These are phyloP conservation scores for Sphagnurus paluster DNA, from an alignment of 1,284 basidiomycete genomes.

Conservation along the genomic window DNA sequence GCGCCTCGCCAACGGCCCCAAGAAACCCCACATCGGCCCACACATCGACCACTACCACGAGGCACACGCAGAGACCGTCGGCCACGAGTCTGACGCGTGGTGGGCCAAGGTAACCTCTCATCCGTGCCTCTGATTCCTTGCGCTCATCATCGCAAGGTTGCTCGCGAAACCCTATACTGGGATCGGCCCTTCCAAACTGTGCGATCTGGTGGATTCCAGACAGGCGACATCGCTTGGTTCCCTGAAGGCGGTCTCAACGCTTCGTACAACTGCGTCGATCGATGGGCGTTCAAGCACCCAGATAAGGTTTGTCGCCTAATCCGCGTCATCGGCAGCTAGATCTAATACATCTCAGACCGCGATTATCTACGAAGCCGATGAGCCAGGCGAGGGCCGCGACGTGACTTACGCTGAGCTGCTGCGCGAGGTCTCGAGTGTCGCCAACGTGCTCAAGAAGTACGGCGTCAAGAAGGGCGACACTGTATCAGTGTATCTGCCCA, in stretches of 20 bases:
- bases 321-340: not conserved
- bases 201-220: conserved; percentile 79
- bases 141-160: conserved; percentile 52
- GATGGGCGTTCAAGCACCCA: conserved; percentile 91
- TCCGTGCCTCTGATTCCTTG: not conserved
- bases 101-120: conserved; percentile 70
- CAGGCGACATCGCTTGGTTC: conserved; percentile 95
- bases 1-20: conserved; percentile 58
- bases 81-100: conserved; percentile 78
- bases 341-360: conserved; percentile 58
- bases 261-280: conserved; percentile 97
- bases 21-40: conserved; percentile 76
- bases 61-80: conserved; percentile 72
- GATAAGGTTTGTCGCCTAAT: conserved; percentile 62
- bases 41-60: conserved; percentile 69
- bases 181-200: conserved; percentile 91
- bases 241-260: conserved; percentile 88
- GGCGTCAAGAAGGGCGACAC: conserved; percentile 97
- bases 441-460: conserved; percentile 89
- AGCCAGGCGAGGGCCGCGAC: conserved; percentile 79
- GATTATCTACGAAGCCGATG: conserved; percentile 99
- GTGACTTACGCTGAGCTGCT: conserved; percentile 88
- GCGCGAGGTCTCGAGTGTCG: conserved; percentile 85
- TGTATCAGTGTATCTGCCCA: conserved; percentile 87
- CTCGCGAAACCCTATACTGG: conserved; percentile 85